Evolutionary conservation across 2,329 filamentous ascomycete species (phyloP), one percentile per base, ranked within the genome.

Genomic region (Penicillium sp.): DNA sequence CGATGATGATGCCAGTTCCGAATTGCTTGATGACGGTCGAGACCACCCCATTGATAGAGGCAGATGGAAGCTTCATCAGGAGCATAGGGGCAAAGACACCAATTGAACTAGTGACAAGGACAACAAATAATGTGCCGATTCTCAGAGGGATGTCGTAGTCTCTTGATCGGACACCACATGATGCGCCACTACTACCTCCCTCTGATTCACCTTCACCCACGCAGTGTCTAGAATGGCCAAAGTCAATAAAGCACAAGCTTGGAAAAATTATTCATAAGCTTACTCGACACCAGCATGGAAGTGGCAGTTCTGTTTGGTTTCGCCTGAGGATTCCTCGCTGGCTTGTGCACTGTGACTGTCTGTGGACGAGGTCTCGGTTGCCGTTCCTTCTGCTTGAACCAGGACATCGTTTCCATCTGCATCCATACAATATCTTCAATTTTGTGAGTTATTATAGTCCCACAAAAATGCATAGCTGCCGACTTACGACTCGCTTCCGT

Each of bases 221-320:
- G 60, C 86, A 89, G 63, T 89, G 70, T 63, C 64, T 74, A 50
- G 15, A 54, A 46, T 27, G 34, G 46, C 31, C 21, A 56, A 58
- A 45, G 50, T 66, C 47, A 58, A 21, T 16, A 47, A 6, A 6
- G 5, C 6, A 37, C 9, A 18, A 7, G 44, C 23, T 15, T 8
- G 10, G 15, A 9, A n/a, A 9, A 13, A 8, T 25, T 6, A 1
- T 7, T 12, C 18, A 18, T 18, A 18, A 54, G 75, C 85, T 72
- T 75, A 89, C 86, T 90, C 86, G 23, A 91, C 85, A 37, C 87
- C 87, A 10, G 87, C 87, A 62, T 91, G 88, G 70, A 87, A 89
- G 66, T 91, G 88, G 62, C 87, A 90, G 62, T 82, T 78, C 59
- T 78, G 63, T n/a, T 72, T 73, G 12, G 47, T 51, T 37, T 55